Evolutionary conservation across 176 grass and related monocot genomes (phyloP), one percentile per base, ranked within the genome.

Genomic region (Tillandsia leiboldiana): DNA sequence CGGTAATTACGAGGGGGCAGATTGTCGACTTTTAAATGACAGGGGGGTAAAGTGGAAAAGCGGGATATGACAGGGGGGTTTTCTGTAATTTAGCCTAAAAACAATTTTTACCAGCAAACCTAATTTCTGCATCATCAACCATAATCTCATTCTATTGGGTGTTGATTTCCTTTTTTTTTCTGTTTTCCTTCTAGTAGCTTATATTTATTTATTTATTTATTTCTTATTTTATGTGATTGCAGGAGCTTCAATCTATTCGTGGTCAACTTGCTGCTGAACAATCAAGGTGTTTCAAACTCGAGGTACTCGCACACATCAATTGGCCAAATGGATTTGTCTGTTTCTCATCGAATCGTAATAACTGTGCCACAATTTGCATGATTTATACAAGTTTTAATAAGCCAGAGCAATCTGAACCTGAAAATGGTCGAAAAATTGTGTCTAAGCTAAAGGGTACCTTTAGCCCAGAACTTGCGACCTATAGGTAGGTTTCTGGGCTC

Each of bases 221-320:
- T 52, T 33, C 9, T 64, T 67, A 13, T 53, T 54, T 84, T 53
- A 63, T 49, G 59, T 67, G 47, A 72, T n/a, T 87, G 63, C 81
- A 99, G 95, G 95, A 99, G 70, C 95, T 99, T 83, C 95, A 99
- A 83, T 75, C 90, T 48, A 70, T 94, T 66, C 89, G 95, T 59
- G 83, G 95, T 51, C 95, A 99, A 79, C 95, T 99, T 75, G 95
- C 84, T 56, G 78, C 90, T 63, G 95, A 99, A 78, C 95, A 99
- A 67, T 99, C 95, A 59, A 93, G 95, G 79, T 99, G 95, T 78
- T 99, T 99, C 83, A 99, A 99, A 82, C 95, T 99, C 68, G 95
- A 99, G 95, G 93, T 97, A 92, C 8, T 5, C 15, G 47, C 13
- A 26, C 10, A 53, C 8, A 42, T 64, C 11, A 51, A 3, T 47